Conservation (phyloP, 495 filamentous ascomycete genomes). For the Penicillium chermesinum region DNA sequence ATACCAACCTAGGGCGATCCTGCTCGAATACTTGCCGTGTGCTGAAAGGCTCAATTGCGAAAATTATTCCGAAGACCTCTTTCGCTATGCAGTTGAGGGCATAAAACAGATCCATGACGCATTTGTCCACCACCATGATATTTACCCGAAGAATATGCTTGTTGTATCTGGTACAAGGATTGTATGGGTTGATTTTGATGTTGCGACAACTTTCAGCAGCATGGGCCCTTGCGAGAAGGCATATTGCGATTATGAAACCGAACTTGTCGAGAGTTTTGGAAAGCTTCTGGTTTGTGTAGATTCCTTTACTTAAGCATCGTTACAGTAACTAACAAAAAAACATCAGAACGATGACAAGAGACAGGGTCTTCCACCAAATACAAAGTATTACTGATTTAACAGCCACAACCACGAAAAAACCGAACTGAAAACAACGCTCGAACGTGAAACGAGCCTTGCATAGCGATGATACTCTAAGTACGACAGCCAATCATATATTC, state of each 20-base stretch:
- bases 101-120: constrained; percentile 4
- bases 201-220: constrained; percentile 18
- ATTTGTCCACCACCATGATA: constrained; percentile 11
- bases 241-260: constrained; percentile 11
- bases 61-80: constrained; percentile 19
- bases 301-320: constrained; percentile 1
- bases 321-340: constrained; percentile 6
- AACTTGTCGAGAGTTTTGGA: not conserved
- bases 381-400: too few relatives aligned
- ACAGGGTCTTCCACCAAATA: constrained; percentile 19
- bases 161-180: constrained; percentile 14
- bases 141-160: constrained; percentile 17
- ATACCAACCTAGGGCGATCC: constrained; percentile 6
- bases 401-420: too few relatives aligned
- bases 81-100: constrained; percentile 13
- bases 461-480: too few relatives aligned
- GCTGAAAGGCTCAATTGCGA: constrained; percentile 16
- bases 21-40: constrained; percentile 16
- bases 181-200: constrained; percentile 23
- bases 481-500: too few relatives aligned
- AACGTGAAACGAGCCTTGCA: too few relatives aligned
- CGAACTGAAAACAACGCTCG: too few relatives aligned
- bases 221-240: constrained; percentile 5
- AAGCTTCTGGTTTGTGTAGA: not conserved
- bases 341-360: constrained; percentile 18